Conservation (phyloP, 2,329 filamentous ascomycete genomes). For the Tolypocladium paradoxum region DNA sequence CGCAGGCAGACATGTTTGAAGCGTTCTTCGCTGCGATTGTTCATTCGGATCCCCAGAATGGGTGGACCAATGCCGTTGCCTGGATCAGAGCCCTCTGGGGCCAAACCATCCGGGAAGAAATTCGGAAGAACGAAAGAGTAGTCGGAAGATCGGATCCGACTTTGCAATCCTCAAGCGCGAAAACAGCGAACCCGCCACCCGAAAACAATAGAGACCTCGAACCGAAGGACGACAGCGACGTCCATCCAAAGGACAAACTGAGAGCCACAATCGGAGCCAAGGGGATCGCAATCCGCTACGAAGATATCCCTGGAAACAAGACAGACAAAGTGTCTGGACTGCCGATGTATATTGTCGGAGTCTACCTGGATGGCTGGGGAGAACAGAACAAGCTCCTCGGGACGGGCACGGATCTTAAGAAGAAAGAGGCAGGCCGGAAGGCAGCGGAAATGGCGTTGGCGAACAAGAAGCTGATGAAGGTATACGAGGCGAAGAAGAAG, state of each 20-base stretch:
- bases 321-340: conserved; percentile 44
- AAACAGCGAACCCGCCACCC: not conserved
- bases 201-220: not conserved
- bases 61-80: conserved; percentile 47
- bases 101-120: conserved; percentile 46
- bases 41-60: conserved; percentile 52
- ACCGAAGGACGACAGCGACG: not conserved
- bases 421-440: conserved; percentile 57
- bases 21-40: conserved; percentile 77
- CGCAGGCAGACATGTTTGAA: conserved; percentile 80
- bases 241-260: conserved; percentile 20
- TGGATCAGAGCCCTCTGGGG: conserved; percentile 75
- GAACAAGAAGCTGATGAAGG: conserved; percentile 53
- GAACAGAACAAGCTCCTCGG: conserved; percentile 52
- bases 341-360: conserved; percentile 50
- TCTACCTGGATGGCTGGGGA: conserved; percentile 59
- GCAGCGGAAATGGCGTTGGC: conserved; percentile 54
- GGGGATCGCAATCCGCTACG: conserved; percentile 51
- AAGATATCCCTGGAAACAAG: conserved; percentile 39
- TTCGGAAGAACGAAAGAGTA: conserved; percentile 20
- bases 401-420: conserved; percentile 51
- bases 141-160: too few species aligned
- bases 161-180: not conserved
- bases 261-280: conserved; percentile 36
- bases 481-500: conserved; percentile 36